phyloP scores from a whole-genome alignment of 225 moss, liverwort and hornwort species.

The Takakia lepidozioides region DNA sequence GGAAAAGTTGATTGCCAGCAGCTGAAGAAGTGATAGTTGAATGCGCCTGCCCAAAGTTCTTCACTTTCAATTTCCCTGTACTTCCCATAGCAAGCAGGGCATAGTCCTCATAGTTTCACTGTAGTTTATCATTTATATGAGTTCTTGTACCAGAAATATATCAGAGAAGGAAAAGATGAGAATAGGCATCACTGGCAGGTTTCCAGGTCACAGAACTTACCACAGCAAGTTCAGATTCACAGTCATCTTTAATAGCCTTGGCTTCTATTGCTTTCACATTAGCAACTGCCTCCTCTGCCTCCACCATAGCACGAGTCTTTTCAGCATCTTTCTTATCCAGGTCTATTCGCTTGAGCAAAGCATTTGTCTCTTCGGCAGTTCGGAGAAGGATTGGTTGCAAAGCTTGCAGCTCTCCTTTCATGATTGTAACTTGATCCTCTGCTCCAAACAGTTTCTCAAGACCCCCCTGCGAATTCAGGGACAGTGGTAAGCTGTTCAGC shows the following conservation, averaged over 20 bases:
- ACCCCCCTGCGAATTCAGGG: constrained; percentile 46
- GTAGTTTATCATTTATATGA: too few species aligned
- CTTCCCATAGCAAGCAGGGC: too few species aligned
- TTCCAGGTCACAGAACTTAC: too few species aligned
- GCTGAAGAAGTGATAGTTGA: too few species aligned
- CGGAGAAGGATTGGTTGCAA: constrained; percentile 51
- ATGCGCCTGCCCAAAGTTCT: too few species aligned
- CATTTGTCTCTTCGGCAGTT: constrained; percentile 54
- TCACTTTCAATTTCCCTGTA: too few species aligned
- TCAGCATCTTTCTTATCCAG: constrained; percentile 45
- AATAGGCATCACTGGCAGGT: neutral
- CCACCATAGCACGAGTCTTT: constrained; percentile 36
- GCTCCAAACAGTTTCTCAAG: constrained; percentile 54
- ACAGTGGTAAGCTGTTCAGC: too few species aligned
- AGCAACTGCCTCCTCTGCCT: constrained; percentile 47
- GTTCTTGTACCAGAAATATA: too few species aligned
- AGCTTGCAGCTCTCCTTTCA: constrained; percentile 59
- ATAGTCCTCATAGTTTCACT: too few species aligned
- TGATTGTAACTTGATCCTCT: constrained; percentile 59
- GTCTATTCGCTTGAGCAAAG: constrained; percentile 37
- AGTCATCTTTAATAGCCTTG: constrained; percentile 55
- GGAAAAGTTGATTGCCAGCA: too few species aligned
- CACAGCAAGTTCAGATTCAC: constrained; percentile 56
- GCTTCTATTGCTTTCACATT: constrained; percentile 56
- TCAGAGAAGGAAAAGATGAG: neutral